These are phyloP conservation scores for Myrica gale DNA, from an alignment of 306 rosid genomes.

Conservation along the genomic window DNA sequence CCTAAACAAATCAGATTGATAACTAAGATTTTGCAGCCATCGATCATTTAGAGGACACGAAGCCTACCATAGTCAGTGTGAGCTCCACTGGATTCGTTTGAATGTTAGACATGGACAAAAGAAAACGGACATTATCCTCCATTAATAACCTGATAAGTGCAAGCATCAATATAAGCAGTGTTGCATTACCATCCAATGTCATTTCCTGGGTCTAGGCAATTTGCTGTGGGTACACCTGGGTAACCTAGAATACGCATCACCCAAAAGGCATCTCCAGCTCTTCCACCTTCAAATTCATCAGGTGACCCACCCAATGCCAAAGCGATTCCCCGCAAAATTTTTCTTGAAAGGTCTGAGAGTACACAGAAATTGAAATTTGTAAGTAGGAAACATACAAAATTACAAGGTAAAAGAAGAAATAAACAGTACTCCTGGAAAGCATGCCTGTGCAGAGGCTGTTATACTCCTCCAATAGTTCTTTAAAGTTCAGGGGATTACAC, in stretches of 20 bases:
- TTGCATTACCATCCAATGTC: constrained; percentile 81
- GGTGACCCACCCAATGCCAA: constrained; percentile 83
- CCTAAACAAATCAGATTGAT: constrained; percentile 26
- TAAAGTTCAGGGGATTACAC: constrained; percentile 56
- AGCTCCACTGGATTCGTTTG: constrained; percentile 68
- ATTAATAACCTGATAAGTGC: neutral
- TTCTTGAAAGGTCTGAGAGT: constrained; percentile 69
- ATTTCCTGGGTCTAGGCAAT: constrained; percentile 35
- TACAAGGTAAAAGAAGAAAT: neutral
- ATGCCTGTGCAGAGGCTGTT: constrained; percentile 72
- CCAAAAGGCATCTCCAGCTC: constrained; percentile 96
- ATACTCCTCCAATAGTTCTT: constrained; percentile 71
- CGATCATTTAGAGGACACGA: constrained; percentile 20
- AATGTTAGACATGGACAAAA: constrained; percentile 21
- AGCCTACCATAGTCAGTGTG: constrained; percentile 83
- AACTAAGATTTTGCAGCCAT: constrained; percentile 10
- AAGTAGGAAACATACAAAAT: constrained; percentile 6
- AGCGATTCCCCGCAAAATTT: constrained; percentile 84
- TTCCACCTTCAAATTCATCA: constrained; percentile 82
- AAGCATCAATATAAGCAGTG: constrained; percentile 14
- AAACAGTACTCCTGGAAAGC: constrained; percentile 21
- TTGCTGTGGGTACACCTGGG: constrained; percentile 48
- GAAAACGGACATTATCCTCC: constrained; percentile 27
- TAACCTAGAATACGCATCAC: constrained; percentile 80
- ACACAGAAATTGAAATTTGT: constrained; percentile 23